Evolutionary conservation across 2,329 filamentous ascomycete genomes (phyloP).

Genomic region (Phaeosphaeriaceae sp.): DNA sequence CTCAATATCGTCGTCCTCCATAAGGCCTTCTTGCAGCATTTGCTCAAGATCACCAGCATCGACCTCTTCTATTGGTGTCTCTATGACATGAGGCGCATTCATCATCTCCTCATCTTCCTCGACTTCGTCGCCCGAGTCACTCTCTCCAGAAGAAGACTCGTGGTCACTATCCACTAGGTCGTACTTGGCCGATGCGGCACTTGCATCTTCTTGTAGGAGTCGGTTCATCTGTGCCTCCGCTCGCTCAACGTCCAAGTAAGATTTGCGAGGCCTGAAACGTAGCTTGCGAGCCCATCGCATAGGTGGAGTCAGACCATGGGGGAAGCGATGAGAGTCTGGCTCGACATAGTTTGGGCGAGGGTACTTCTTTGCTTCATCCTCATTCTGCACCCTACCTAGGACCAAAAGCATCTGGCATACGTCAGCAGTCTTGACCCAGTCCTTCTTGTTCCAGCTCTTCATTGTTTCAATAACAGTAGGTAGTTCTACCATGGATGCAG

Average conservation of each 20-base stretch:
- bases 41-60: conserved; percentile 46
- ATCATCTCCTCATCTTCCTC: conserved; percentile 51
- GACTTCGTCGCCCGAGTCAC: conserved; percentile 45
- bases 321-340: conserved; percentile 71
- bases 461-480: conserved; percentile 88
- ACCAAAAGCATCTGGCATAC: conserved; percentile 89
- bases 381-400: conserved; percentile 68
- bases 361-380: conserved; percentile 56
- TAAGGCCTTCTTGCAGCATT: conserved; percentile 43
- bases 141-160: conserved; percentile 52
- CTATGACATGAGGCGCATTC: conserved; percentile 46
- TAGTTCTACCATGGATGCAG: conserved; percentile 79
- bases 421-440: conserved; percentile 87
- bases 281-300: conserved; percentile 85
- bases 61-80: conserved; percentile 51
- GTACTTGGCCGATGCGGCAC: conserved; percentile 61
- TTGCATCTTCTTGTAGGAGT: conserved; percentile 72
- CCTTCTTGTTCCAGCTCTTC: conserved; percentile 90
- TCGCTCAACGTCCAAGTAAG: conserved; percentile 81
- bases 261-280: conserved; percentile 82
- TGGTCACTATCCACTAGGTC: conserved; percentile 61
- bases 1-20: conserved; percentile 42
- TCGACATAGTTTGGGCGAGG: conserved; percentile 77
- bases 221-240: conserved; percentile 81
- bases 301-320: conserved; percentile 85